Percentiles rank a stretch among this genome's conserved stretches.
Conservation (phyloP, 495 filamentous ascomycete genomes). For the Penicillium coffeae region DNA sequence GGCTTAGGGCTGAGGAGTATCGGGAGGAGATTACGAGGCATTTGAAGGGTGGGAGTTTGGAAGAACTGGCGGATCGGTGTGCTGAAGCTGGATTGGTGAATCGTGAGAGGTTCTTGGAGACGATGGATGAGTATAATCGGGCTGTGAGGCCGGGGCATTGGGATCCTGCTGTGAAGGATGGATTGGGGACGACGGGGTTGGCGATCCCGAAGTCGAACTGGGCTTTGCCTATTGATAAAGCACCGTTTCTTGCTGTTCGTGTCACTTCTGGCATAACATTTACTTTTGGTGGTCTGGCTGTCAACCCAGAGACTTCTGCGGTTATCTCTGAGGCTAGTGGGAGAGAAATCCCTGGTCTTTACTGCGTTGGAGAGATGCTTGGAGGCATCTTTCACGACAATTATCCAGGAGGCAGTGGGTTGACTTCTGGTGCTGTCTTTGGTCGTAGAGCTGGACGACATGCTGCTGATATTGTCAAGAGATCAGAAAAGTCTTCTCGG, state of each 20-base stretch:
- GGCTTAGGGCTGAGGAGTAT: conserved; percentile 57
- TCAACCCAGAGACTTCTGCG: conserved; percentile 43
- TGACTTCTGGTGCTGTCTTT: conserved; percentile 58
- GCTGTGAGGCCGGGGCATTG: conserved; percentile 40
- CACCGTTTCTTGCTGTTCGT: conserved; percentile 56
- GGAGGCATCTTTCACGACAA: conserved; percentile 61
- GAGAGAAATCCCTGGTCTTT: conserved; percentile 48
- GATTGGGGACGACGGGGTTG: conserved; percentile 46
- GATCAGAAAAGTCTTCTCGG: too few species aligned
- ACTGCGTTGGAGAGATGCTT: conserved; percentile 58
- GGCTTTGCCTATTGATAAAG: conserved; percentile 52
- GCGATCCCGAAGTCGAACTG: conserved; percentile 58
- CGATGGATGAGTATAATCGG: conserved; percentile 49
- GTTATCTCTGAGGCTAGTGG: conserved; percentile 43
- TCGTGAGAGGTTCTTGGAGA: conserved; percentile 39
- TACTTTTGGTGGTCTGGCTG: conserved; percentile 59
- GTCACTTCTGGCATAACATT: conserved; percentile 61
- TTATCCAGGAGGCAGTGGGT: conserved; percentile 60
- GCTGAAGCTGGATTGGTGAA: conserved; percentile 38
- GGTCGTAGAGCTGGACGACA: conserved; percentile 48
- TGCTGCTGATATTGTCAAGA: conserved; percentile 4
- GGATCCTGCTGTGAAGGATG: conserved; percentile 55
- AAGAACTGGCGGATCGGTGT: conserved; percentile 50
- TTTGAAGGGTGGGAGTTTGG: conserved; percentile 44
- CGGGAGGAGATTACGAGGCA: conserved; percentile 48